Evolutionary conservation across 768 basidiomycete genomes (phyloP).

Genomic region (Termitomyces sp.): DNA sequence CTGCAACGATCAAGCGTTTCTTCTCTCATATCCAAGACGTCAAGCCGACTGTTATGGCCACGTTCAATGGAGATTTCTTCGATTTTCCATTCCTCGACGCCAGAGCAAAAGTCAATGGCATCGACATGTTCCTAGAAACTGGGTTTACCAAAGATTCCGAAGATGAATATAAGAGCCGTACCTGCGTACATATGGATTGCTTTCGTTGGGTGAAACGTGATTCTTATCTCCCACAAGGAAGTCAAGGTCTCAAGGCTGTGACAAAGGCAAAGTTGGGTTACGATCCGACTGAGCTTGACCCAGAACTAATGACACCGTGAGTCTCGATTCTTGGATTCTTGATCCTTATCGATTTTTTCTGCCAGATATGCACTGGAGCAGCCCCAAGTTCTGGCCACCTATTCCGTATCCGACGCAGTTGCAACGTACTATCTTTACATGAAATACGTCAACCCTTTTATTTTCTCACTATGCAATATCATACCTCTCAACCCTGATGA

Average conservation of each 20-base stretch:
- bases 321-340: slow-evolving; percentile 23
- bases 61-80: slow-evolving; percentile 99
- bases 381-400: slow-evolving; percentile 90
- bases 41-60: slow-evolving; percentile 95
- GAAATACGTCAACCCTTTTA: slow-evolving; percentile 99
- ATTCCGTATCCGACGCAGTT: slow-evolving; percentile 99
- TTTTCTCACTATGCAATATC: slow-evolving; percentile 98
- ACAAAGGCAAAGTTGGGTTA: slow-evolving; percentile 96
- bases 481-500: slow-evolving; percentile 97
- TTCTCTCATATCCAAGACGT: slow-evolving; percentile 92
- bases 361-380: slow-evolving; percentile 94
- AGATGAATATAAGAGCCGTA: slow-evolving; percentile 90
- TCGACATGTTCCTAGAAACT: slow-evolving; percentile 94
- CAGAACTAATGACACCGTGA: slow-evolving; percentile 98
- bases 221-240: slow-evolving; percentile 96
- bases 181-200: slow-evolving; percentile 97
- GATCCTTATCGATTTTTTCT: not conserved
- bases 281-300: slow-evolving; percentile 94
- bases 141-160: slow-evolving; percentile 90
- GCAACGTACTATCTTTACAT: slow-evolving; percentile 99
- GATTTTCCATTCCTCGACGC: slow-evolving; percentile 97
- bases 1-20: slow-evolving; percentile 77
- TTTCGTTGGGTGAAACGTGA: slow-evolving; percentile 99
- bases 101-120: slow-evolving; percentile 78
- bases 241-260: slow-evolving; percentile 97